Base-by-base conservation (phyloP, 2,329 filamentous ascomycete genomes). In the Proliferodiscus dingleyae region DNA sequence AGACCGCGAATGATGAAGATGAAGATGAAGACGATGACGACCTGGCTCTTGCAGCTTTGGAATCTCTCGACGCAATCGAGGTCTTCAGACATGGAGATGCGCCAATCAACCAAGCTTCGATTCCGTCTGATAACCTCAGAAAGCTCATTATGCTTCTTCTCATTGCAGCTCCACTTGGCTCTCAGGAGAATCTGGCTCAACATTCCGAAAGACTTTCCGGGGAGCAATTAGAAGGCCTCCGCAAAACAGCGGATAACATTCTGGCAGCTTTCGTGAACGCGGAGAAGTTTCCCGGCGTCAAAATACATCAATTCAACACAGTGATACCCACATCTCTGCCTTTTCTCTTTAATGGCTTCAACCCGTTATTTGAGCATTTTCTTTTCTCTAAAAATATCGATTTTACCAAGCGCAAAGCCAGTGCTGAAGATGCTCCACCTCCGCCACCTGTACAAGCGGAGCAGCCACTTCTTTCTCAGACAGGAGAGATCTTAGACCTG, bases 381-480 rank as follows among this genome's bases (percentile, higher is more conserved):
- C 72, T 89, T 21, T 89, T 88, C 56, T 84, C 82, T 21, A 84
- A 82, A 56, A 82, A 83, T 52, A 69, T 88, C 18, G 80, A 87
- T 54, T 75, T 87, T 42, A 78, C 59, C 3, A 64, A 62, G 46
- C 58, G 58, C 24, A 61, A 63, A 46, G 56, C 61, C 36, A 49
- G 57, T 3, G 47, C 53, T 4, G 42, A 49, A 23, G 16, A 53
- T 30, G 42, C 49, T 23, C 40, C 46, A 7, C 45, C 49, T 41
- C 38, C 46, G 8, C 43, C 46, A 7, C 51, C 55, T 47, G 24
- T 50, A 59, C 38, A 52, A 8, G 33, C 46, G 18, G 52, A 59
- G 9, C 57, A 60, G 43, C 59, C 61, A 42, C 77, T 80, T 2
- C 61, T 82, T 18, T 61, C 79, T 2, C 68, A 72, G 16, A 67